Conservation (phyloP, 2,329 filamentous ascomycete species). For the Lizonia empirigonia region DNA sequence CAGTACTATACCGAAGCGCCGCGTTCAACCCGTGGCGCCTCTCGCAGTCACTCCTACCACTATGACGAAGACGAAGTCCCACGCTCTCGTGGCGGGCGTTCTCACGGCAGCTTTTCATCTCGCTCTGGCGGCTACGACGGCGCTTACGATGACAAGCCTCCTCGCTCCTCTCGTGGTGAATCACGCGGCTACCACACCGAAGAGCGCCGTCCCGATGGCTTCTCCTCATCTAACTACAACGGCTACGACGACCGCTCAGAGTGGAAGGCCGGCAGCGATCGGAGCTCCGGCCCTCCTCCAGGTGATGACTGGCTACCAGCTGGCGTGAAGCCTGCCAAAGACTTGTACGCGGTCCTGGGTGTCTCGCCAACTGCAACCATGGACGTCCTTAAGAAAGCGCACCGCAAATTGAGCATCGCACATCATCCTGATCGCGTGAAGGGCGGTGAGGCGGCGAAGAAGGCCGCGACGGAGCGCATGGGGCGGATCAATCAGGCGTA, state of each 20-base stretch:
- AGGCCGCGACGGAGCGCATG: constrained; percentile 29
- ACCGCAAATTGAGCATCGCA: constrained; percentile 93
- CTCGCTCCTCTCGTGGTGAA: neutral
- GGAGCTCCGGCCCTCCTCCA: neutral
- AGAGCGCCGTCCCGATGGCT: neutral
- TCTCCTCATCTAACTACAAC: neutral
- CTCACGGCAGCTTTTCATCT: neutral
- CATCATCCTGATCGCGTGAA: constrained; percentile 75
- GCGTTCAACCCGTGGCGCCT: neutral
- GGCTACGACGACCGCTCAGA: neutral
- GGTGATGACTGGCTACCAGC: neutral
- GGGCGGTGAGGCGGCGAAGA: constrained; percentile 2
- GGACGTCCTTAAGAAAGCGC: constrained; percentile 91
- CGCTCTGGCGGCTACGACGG: neutral
- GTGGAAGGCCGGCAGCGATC: neutral
- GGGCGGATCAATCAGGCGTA: constrained; percentile 30
- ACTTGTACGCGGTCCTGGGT: constrained; percentile 84
- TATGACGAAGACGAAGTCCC: neutral
- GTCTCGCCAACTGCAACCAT: constrained; percentile 72
- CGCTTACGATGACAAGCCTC: neutral
- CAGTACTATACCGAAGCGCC: neutral
- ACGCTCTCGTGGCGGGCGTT: neutral
- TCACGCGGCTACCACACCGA: neutral
- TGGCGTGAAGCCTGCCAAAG: constrained; percentile 33
- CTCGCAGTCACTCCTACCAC: neutral